phyloP scores from a whole-genome alignment of 345 rosid genomes.

The Erysimum cheiranthoides region DNA sequence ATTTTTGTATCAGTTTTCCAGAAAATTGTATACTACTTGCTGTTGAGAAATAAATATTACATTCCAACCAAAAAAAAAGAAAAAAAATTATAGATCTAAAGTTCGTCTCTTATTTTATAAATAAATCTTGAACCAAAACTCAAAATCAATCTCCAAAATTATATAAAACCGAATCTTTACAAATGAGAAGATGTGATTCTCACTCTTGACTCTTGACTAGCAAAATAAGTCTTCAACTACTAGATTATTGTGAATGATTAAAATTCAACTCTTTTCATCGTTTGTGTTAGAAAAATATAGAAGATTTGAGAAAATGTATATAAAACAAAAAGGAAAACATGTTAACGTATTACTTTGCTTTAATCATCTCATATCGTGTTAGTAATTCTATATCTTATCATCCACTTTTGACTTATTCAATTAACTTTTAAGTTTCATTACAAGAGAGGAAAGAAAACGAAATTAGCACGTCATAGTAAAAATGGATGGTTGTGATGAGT shows the following conservation, averaged over 20 bases:
- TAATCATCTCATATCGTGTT: constrained; percentile 9
- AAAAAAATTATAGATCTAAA: no score
- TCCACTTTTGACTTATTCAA: constrained; percentile 34
- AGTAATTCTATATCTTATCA: constrained; percentile 9
- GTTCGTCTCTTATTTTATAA: not conserved
- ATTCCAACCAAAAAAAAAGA: no score
- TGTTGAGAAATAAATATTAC: no score
- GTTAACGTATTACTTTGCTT: not conserved
- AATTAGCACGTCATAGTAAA: not conserved
- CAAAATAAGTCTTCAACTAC: not conserved
- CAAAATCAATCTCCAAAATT: not conserved
- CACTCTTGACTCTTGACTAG: not conserved
- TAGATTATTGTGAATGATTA: constrained; percentile 1
- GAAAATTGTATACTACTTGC: no score
- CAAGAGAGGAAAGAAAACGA: not conserved
- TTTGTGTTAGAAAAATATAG: not conserved
- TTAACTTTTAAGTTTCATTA: constrained; percentile 20
- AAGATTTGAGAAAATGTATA: not conserved
- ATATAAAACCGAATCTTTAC: not conserved
- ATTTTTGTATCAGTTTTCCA: no score
- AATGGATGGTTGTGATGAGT: constrained; percentile 12
- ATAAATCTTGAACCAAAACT: not conserved
- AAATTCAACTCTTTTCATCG: not conserved
- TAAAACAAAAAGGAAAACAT: not conserved
- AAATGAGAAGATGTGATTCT: not conserved